These are phyloP conservation scores for Colletotrichum horii DNA, from an alignment of 2,329 filamentous ascomycete genomes.

Conservation along the genomic window DNA sequence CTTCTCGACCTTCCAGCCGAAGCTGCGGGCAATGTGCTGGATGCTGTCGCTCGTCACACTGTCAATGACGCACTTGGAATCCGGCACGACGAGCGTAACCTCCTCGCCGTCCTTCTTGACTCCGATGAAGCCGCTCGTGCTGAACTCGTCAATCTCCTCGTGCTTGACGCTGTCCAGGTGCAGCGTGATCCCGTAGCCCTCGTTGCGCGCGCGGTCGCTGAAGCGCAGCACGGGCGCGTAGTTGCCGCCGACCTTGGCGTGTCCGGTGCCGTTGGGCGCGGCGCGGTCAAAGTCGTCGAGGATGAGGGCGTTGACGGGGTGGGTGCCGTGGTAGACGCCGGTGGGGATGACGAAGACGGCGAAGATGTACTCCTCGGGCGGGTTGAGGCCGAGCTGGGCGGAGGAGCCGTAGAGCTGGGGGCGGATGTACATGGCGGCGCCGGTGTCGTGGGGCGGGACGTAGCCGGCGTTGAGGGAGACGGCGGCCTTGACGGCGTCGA, in stretches of 20 bases:
- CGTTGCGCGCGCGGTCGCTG: conserved; percentile 78
- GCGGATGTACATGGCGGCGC: conserved; percentile 90
- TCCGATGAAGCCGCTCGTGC: conserved; percentile 91
- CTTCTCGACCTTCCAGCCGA: conserved; percentile 86
- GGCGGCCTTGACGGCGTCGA: conserved; percentile 77
- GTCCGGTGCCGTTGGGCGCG: conserved; percentile 88
- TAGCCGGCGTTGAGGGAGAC: conserved; percentile 89
- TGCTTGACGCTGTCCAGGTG: conserved; percentile 87
- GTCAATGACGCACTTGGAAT: conserved; percentile 86
- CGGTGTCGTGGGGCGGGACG: conserved; percentile 87
- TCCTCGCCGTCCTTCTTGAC: conserved; percentile 61
- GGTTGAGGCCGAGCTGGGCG: conserved; percentile 84
- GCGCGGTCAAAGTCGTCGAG: conserved; percentile 93
- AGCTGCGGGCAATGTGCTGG: conserved; percentile 74
- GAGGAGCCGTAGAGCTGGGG: conserved; percentile 87
- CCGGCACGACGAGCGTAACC: conserved; percentile 82
- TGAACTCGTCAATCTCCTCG: conserved; percentile 93
- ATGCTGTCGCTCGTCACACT: conserved; percentile 84
- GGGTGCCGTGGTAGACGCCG: conserved; percentile 90
- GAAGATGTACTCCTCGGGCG: conserved; percentile 92
- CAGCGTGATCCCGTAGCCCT: conserved; percentile 92
- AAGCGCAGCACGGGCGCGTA: conserved; percentile 91
- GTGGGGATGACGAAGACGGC: conserved; percentile 89
- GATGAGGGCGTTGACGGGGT: conserved; percentile 86
- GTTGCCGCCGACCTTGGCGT: conserved; percentile 94